phyloP scores from a whole-genome alignment of 2,329 filamentous ascomycete species.

The Alternaria gaisen region DNA sequence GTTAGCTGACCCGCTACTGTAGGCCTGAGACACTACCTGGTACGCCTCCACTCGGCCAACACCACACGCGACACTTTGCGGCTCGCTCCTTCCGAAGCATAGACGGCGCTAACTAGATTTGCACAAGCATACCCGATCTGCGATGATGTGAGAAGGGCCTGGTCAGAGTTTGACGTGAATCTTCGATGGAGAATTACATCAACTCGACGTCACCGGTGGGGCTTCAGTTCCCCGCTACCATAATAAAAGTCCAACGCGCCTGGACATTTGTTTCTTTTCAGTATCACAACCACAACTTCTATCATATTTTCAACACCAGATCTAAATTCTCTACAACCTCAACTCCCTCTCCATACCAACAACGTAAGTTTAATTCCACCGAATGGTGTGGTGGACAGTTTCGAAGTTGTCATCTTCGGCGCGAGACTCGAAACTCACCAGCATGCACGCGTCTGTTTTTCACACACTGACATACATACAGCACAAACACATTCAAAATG shows the following conservation, averaged over 20 bases:
- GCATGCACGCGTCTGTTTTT: background rate
- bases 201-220: slow-evolving; percentile 31
- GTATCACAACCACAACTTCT: slow-evolving; percentile 10
- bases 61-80: slow-evolving; percentile 16
- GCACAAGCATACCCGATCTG: slow-evolving; percentile 14
- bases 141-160: slow-evolving; percentile 13
- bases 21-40: too few species aligned
- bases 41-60: background rate
- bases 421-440: background rate
- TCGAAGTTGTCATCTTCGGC: background rate
- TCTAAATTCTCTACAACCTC: background rate
- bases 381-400: background rate
- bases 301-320: slow-evolving; percentile 1
- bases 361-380: slow-evolving; percentile 14
- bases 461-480: background rate
- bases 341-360: slow-evolving; percentile 12
- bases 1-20: too few species aligned
- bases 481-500: slow-evolving; percentile 26
- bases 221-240: slow-evolving; percentile 9
- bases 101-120: slow-evolving; percentile 15
- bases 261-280: slow-evolving; percentile 6
- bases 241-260: slow-evolving; percentile 24
- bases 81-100: slow-evolving; percentile 15
- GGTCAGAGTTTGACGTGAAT: slow-evolving; percentile 13
- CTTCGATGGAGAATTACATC: slow-evolving; percentile 20